Evolutionary conservation across 1,139 yeast genomes (phyloP).

Genomic region (Kodamaea derodonti): DNA sequence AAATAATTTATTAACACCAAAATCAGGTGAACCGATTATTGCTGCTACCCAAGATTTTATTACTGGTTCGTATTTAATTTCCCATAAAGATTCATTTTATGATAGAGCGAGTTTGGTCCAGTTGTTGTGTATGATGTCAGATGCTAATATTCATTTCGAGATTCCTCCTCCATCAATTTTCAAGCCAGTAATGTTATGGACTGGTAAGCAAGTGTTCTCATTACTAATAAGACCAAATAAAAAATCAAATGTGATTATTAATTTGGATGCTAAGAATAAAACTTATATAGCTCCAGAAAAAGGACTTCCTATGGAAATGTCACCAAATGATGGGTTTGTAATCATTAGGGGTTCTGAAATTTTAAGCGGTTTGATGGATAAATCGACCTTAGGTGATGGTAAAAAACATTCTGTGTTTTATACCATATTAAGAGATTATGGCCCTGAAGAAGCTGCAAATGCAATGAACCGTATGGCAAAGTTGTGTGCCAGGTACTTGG

Average conservation of each 20-base stretch:
- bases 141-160: conserved; percentile 83
- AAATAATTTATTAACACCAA: conserved; percentile 89
- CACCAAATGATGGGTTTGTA: conserved; percentile 94
- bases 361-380: conserved; percentile 94
- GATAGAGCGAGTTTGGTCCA: conserved; percentile 85
- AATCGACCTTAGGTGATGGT: conserved; percentile 94
- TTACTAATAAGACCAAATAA: conserved; percentile 80
- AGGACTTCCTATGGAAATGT: conserved; percentile 83
- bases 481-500: conserved; percentile 89
- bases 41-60: conserved; percentile 99
- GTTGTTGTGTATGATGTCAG: conserved; percentile 92
- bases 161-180: conserved; percentile 92
- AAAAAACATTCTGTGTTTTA: conserved; percentile 96
- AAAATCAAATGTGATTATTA: conserved; percentile 73
- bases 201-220: conserved; percentile 94
- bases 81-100: conserved; percentile 89
- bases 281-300: conserved; percentile 71
- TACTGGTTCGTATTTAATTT: conserved; percentile 89
- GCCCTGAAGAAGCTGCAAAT: conserved; percentile 89
- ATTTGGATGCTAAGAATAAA: conserved; percentile 91
- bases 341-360: conserved; percentile 86
- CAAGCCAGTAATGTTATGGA: conserved; percentile 90
- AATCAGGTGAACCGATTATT: conserved; percentile 97
- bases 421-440: conserved; percentile 90
- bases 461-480: conserved; percentile 99